Conservation (phyloP, 306 rosid species). For the Trifolium repens region DNA sequence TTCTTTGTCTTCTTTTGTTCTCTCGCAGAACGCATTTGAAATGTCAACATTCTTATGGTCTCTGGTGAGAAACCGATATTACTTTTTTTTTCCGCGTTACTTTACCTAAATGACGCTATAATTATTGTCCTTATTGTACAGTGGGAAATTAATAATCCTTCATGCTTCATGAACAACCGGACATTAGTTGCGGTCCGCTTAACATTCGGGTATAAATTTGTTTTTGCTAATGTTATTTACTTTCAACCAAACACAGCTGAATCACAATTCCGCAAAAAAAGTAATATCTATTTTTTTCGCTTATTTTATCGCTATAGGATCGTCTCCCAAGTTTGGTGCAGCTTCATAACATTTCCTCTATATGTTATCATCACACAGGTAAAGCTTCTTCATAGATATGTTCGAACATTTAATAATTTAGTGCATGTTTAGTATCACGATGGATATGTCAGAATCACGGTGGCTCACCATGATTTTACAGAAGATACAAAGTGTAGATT, state of each 20-base stretch:
- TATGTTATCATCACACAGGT: constrained; percentile 94
- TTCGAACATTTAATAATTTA: not conserved
- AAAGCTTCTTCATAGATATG: constrained; percentile 10
- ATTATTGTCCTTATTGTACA: constrained; percentile 41
- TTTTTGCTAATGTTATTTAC: not conserved
- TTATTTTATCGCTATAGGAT: constrained; percentile 53
- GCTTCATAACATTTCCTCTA: constrained; percentile 89
- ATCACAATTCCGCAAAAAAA: constrained; percentile 8
- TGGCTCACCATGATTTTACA: too few species aligned
- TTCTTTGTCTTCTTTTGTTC: constrained; percentile 7
- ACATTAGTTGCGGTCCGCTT: constrained; percentile 65
- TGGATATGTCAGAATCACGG: too few species aligned
- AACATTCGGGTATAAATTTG: constrained; percentile 66
- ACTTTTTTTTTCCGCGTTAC: not conserved
- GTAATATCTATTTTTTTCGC: not conserved
- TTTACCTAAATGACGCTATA: not conserved
- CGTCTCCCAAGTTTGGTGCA: constrained; percentile 86
- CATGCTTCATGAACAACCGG: constrained; percentile 85
- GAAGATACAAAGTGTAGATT: too few species aligned
- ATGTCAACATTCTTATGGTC: constrained; percentile 96
- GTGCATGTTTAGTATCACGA: too few species aligned
- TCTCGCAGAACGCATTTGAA: constrained; percentile 91
- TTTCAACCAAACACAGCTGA: not conserved
- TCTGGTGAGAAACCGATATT: constrained; percentile 62
- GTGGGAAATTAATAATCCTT: constrained; percentile 86